Conservation (phyloP, 164 flowering plant genomes). For the Vitis vinifera region DNA sequence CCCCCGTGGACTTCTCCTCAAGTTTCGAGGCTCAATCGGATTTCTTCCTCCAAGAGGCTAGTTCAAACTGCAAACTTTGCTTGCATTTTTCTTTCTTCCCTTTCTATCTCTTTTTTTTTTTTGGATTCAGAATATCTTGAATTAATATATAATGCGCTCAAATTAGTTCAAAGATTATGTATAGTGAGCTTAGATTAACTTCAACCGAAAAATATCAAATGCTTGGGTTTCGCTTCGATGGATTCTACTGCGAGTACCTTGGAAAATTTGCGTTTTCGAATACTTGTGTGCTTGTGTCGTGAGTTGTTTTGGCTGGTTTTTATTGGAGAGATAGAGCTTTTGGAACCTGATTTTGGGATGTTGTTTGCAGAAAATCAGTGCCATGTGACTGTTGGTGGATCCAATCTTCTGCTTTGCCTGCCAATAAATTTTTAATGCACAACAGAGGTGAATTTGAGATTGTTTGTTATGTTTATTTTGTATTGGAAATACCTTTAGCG, state of each 20-base stretch:
- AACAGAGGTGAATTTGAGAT: conserved; percentile 27
- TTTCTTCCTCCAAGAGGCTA: conserved; percentile 24
- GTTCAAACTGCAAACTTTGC: too few species aligned
- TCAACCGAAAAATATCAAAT: too few species aligned
- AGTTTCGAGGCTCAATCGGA: conserved; percentile 9
- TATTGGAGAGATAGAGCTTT: not conserved
- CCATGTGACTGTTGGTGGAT: conserved; percentile 27
- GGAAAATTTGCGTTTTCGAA: not conserved
- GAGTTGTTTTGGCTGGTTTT: not conserved
- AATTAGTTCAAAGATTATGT: too few species aligned
- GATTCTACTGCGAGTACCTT: not conserved
- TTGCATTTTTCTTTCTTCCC: not conserved
- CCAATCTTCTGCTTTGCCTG: conserved; percentile 19
- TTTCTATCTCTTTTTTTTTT: not conserved
- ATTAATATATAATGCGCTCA: too few species aligned
- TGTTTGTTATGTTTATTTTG: not conserved
- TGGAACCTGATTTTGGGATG: not conserved
- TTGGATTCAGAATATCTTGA: too few species aligned
- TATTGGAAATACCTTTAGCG: too few species aligned
- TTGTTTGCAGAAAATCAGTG: conserved; percentile 39
- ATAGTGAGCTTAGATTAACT: too few species aligned
- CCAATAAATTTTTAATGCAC: not conserved
- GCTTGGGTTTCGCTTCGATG: not conserved
- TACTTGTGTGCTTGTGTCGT: not conserved
- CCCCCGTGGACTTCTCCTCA: conserved; percentile 37